Percentiles rank a stretch among this genome's conserved stretches.
Evolutionary conservation across 2,329 filamentous ascomycete species (phyloP).

Genomic region (Xylariaceae sp.): DNA sequence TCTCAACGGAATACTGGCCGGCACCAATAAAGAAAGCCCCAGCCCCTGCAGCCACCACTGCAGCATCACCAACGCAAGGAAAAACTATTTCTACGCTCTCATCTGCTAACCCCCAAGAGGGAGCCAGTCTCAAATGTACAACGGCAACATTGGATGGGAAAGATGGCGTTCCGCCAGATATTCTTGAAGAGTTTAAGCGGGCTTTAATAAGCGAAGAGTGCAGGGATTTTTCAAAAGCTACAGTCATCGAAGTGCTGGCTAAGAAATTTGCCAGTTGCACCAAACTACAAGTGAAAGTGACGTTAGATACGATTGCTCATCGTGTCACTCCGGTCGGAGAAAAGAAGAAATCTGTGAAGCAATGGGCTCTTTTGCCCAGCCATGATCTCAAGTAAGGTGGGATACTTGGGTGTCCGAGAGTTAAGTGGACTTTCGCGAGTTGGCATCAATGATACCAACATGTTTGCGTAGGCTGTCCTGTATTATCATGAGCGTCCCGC

Average conservation of each 20-base stretch:
- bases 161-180: constrained; percentile 50
- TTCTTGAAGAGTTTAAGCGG: constrained; percentile 60
- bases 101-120: constrained; percentile 17
- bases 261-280: constrained; percentile 66
- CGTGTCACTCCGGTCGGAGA: constrained; percentile 41
- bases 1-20: constrained; percentile 74
- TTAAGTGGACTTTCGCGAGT: constrained; percentile 6
- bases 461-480: constrained; percentile 4
- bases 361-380: constrained; percentile 34
- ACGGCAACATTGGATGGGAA: constrained; percentile 20
- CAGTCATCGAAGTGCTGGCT: constrained; percentile 69
- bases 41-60: constrained; percentile 22
- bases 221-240: constrained; percentile 59
- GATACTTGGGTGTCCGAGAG: constrained; percentile 1
- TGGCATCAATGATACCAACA: constrained; percentile 13
- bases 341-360: constrained; percentile 54
- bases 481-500: background rate
- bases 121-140: constrained; percentile 6
- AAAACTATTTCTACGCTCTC: constrained; percentile 23
- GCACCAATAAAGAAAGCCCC: constrained; percentile 35
- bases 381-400: constrained; percentile 1
- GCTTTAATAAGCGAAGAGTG: constrained; percentile 62
- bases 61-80: constrained; percentile 5
- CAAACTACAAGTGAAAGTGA: constrained; percentile 65
- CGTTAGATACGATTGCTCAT: constrained; percentile 59